phyloP scores from a whole-genome alignment of 192 early-diverging fungal genomes.

The Coemansia interrupta region DNA sequence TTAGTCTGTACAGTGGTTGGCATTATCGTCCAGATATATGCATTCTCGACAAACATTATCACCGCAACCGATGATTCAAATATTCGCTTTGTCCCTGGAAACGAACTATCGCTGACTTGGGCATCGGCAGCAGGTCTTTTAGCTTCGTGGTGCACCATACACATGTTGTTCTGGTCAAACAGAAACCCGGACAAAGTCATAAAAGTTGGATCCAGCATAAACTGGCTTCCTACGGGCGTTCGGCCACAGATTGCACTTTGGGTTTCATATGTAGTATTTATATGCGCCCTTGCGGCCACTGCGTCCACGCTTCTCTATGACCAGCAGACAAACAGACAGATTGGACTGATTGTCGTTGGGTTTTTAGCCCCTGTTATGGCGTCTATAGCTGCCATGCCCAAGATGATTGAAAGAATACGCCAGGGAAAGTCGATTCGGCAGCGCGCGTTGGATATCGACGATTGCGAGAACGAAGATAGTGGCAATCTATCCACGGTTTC shows the following conservation, averaged over 20 bases:
- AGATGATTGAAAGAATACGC: constrained; percentile 3
- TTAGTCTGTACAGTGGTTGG: constrained; percentile 10
- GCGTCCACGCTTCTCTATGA: constrained; percentile 13
- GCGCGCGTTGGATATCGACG: neutral
- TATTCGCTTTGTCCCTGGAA: constrained; percentile 17
- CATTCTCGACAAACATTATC: neutral
- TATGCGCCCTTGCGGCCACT: neutral
- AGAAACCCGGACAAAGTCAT: neutral
- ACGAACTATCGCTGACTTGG: constrained; percentile 29
- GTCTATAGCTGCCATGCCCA: neutral
- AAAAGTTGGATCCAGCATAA: neutral
- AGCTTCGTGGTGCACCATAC: constrained; percentile 17
- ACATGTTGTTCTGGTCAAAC: constrained; percentile 15
- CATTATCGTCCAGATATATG: constrained; percentile 13
- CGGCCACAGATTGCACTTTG: constrained; percentile 20
- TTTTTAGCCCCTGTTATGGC: constrained; percentile 2
- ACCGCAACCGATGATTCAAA: neutral
- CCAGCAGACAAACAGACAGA: neutral
- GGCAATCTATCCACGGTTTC: neutral
- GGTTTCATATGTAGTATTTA: neutral
- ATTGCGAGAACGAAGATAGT: neutral
- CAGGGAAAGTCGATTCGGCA: neutral
- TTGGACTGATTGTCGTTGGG: neutral
- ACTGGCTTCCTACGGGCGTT: constrained; percentile 24
- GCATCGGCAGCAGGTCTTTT: constrained; percentile 13